These are phyloP conservation scores for Thalassiosira tumida DNA, from an alignment of 352 stramenopile species.

Conservation along the genomic window DNA sequence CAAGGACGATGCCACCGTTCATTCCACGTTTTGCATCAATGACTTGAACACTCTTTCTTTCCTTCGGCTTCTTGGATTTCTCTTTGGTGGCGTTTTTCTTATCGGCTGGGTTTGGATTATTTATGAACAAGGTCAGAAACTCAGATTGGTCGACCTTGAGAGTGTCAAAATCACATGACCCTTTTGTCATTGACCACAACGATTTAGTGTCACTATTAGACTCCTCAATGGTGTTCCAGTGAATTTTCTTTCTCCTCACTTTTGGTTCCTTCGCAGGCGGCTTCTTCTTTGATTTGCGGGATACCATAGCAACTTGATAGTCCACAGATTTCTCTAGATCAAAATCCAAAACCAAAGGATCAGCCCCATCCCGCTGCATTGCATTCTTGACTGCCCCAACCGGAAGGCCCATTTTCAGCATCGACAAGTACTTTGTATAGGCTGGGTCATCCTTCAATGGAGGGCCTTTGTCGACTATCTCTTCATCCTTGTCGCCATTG, in stretches of 20 bases:
- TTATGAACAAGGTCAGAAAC: conserved; percentile 90
- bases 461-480: conserved; percentile 57
- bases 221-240: conserved; percentile 90
- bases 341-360: conserved; percentile 88
- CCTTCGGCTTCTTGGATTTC: conserved; percentile 72
- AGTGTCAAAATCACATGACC: conserved; percentile 84
- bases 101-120: conserved; percentile 84
- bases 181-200: conserved; percentile 92
- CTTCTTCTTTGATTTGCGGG: conserved; percentile 80
- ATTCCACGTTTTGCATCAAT: conserved; percentile 96
- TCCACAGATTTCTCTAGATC: conserved; percentile 87
- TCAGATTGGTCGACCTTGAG: conserved; percentile 90
- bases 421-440: conserved; percentile 90
- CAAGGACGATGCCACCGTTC: conserved; percentile 97
- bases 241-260: conserved; percentile 90
- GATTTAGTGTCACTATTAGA: conserved; percentile 91
- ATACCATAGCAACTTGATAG: conserved; percentile 82
- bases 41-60: conserved; percentile 90
- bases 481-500: not conserved
- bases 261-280: conserved; percentile 83
- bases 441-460: conserved; percentile 87
- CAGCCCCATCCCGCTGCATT: conserved; percentile 91
- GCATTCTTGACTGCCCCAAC: conserved; percentile 95
- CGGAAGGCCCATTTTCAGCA: conserved; percentile 88
- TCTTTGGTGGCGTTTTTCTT: conserved; percentile 80